Evolutionary conservation across 441 rosid species (phyloP).

Genomic region (Erodium moschatum): DNA sequence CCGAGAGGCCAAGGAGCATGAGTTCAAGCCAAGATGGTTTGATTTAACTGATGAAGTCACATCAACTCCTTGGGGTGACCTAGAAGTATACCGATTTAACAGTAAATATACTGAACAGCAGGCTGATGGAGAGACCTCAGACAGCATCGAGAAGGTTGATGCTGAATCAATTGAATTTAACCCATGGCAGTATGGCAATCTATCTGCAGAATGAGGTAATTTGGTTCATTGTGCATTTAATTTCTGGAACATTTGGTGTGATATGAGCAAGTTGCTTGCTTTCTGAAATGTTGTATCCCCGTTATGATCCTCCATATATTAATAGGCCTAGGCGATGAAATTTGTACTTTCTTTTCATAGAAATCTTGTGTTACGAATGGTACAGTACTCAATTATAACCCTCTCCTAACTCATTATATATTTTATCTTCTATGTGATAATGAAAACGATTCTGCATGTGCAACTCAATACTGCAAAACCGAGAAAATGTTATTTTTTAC

Average conservation of each 20-base stretch:
- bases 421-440: neutral
- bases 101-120: constrained; percentile 66
- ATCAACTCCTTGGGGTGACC: constrained; percentile 94
- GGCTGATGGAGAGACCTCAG: constrained; percentile 43
- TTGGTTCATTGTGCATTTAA: constrained; percentile 19
- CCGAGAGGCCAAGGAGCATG: constrained; percentile 61
- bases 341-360: neutral
- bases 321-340: neutral
- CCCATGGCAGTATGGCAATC: constrained; percentile 54
- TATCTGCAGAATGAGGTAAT: constrained; percentile 36
- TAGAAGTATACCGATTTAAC: constrained; percentile 77
- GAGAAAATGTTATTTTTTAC: neutral
- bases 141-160: constrained; percentile 32
- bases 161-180: constrained; percentile 42
- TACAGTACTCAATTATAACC: neutral
- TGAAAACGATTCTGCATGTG: neutral
- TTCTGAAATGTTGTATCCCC: neutral
- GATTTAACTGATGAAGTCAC: constrained; percentile 59
- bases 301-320: neutral
- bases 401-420: neutral
- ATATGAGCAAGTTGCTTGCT: constrained; percentile 13
- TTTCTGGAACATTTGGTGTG: constrained; percentile 20
- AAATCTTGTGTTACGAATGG: neutral
- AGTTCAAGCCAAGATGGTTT: constrained; percentile 77
- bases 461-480: neutral